Evolutionary conservation across 345 rosid genomes (phyloP).

Genomic region (Citropsis articulata): DNA sequence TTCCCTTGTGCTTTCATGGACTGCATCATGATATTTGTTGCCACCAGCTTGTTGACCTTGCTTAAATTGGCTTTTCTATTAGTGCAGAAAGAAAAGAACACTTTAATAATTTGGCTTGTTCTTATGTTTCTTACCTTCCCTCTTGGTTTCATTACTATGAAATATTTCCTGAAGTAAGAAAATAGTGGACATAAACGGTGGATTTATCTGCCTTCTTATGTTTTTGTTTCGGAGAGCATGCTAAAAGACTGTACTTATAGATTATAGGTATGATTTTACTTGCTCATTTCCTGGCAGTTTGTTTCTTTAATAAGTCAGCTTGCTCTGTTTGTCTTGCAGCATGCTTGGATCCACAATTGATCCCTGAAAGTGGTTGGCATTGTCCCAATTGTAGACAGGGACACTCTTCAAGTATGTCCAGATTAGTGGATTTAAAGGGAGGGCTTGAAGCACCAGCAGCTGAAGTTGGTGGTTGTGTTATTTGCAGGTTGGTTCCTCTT

Average conservation of each 20-base stretch:
- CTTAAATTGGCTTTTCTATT: not conserved
- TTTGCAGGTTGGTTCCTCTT: constrained; percentile 72
- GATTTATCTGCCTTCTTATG: not conserved
- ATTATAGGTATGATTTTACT: not conserved
- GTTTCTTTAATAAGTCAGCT: constrained; percentile 12
- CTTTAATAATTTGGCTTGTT: not conserved
- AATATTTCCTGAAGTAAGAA: not conserved
- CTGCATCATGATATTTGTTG: not conserved
- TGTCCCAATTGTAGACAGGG: constrained; percentile 72
- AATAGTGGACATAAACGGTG: not conserved
- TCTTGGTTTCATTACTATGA: not conserved
- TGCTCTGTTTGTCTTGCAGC: constrained; percentile 52
- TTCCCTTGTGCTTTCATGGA: not conserved
- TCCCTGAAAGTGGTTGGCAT: constrained; percentile 73
- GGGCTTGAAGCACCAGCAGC: constrained; percentile 70
- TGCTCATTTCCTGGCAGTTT: not conserved
- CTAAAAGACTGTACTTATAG: not conserved
- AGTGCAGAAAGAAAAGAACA: not conserved
- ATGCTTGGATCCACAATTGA: constrained; percentile 61
- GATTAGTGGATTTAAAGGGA: constrained; percentile 61
- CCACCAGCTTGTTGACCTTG: not conserved
- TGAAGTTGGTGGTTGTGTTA: constrained; percentile 89
- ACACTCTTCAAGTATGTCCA: constrained; percentile 34
- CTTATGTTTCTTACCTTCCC: not conserved
- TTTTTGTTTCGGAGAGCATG: not conserved